Evolutionary conservation across 2,329 filamentous ascomycete genomes (phyloP).

Genomic region (Sporothrix dimorphospora): DNA sequence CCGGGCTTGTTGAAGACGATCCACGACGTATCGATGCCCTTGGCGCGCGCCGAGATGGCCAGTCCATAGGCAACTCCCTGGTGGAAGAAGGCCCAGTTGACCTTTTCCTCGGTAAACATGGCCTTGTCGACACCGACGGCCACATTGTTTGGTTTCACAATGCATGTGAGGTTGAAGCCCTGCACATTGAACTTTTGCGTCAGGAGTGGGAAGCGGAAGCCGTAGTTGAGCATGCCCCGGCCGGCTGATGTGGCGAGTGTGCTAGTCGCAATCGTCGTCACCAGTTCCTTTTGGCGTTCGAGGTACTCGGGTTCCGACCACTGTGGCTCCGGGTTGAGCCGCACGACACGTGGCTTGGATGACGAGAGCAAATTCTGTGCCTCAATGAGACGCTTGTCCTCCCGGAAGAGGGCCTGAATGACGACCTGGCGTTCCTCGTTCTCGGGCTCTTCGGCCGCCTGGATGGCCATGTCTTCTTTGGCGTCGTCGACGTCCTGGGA

Average conservation of each 20-base stretch:
- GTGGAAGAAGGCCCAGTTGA: slow-evolving; percentile 98
- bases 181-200: slow-evolving; percentile 90
- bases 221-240: slow-evolving; percentile 84
- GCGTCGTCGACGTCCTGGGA: slow-evolving; percentile 60
- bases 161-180: slow-evolving; percentile 88
- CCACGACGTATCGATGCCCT: slow-evolving; percentile 97
- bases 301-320: slow-evolving; percentile 87
- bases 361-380: slow-evolving; percentile 85
- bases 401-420: slow-evolving; percentile 84
- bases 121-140: slow-evolving; percentile 91
- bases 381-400: slow-evolving; percentile 88
- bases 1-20: slow-evolving; percentile 95
- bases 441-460: slow-evolving; percentile 74
- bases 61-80: slow-evolving; percentile 92
- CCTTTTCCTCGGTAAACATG: slow-evolving; percentile 90
- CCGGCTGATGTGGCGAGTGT: slow-evolving; percentile 89
- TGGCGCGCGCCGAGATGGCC: slow-evolving; percentile 84
- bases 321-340: slow-evolving; percentile 71
- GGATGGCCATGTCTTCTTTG: slow-evolving; percentile 61
- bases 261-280: slow-evolving; percentile 81
- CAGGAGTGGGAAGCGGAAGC: slow-evolving; percentile 81
- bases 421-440: slow-evolving; percentile 83
- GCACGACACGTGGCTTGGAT: slow-evolving; percentile 75
- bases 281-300: slow-evolving; percentile 89
- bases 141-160: slow-evolving; percentile 89